Percentiles rank a stretch among this genome's conserved stretches.
Conservation (phyloP, 2,329 filamentous ascomycete genomes). For the Phyllosticta citriasiana region DNA sequence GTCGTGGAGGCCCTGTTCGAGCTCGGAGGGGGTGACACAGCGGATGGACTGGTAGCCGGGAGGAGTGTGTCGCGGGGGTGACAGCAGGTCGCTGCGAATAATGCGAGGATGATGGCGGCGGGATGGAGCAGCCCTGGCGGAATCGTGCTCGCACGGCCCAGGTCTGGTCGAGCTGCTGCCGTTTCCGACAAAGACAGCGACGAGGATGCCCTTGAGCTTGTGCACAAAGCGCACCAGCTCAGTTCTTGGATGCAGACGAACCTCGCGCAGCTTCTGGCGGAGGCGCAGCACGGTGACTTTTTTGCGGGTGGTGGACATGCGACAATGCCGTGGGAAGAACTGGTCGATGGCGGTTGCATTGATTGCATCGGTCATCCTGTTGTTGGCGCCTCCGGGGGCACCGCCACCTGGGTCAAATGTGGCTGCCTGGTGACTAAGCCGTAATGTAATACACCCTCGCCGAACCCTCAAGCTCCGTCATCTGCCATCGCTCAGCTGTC, state of each 20-base stretch:
- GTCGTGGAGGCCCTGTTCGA: constrained; percentile 11
- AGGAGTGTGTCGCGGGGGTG: constrained; percentile 6
- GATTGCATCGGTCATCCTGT: too few species aligned
- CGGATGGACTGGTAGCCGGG: constrained; percentile 11
- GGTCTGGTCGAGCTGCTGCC: constrained; percentile 2
- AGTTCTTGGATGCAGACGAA: not conserved
- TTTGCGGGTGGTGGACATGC: constrained; percentile 5
- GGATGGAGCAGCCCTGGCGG: constrained; percentile 2
- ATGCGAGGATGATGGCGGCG: not conserved
- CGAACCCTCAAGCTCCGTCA: not conserved
- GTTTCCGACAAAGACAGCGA: constrained; percentile 3
- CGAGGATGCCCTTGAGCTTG: constrained; percentile 6
- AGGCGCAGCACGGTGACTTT: constrained; percentile 9
- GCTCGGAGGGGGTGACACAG: constrained; percentile 7
- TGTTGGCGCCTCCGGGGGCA: too few species aligned
- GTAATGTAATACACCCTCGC: too few species aligned
- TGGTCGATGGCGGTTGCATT: not conserved
- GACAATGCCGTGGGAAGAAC: not conserved
- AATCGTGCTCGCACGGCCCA: not conserved
- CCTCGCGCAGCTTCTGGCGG: constrained; percentile 9
- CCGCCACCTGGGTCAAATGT: too few species aligned
- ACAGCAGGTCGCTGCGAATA: not conserved
- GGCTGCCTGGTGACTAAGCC: too few species aligned
- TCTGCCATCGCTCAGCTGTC: not conserved
- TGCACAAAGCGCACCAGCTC: constrained; percentile 10